phyloP scores from a whole-genome alignment of 192 early-diverging fungal genomes.

The Coemansia sp. region DNA sequence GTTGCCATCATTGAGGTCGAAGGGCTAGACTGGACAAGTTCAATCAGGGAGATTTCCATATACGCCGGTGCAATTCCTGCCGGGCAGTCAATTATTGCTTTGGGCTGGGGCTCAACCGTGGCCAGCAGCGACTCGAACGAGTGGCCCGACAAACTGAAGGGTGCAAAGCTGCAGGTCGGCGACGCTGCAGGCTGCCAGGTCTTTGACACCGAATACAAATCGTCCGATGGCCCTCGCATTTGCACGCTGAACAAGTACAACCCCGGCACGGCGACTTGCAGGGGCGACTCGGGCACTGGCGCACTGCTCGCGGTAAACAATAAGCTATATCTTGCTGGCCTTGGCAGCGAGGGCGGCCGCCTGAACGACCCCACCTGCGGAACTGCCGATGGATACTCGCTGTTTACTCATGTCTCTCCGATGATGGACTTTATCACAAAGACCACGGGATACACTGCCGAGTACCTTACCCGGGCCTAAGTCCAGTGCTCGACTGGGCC shows the following conservation, averaged over 20 bases:
- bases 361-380: constrained; percentile 4
- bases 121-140: background rate
- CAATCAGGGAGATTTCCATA: background rate
- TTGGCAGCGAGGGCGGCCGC: constrained; percentile 4
- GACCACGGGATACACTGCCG: background rate
- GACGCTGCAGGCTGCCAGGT: background rate
- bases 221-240: constrained; percentile 1
- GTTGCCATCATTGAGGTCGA: constrained; percentile 12
- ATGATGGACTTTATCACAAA: background rate
- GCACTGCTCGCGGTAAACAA: background rate
- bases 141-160: background rate
- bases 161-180: constrained; percentile 1
- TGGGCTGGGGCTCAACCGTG: constrained; percentile 11
- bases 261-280: background rate
- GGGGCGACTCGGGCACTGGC: constrained; percentile 14
- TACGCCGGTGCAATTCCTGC: background rate
- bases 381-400: constrained; percentile 1
- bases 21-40: background rate
- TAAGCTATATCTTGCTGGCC: constrained; percentile 4
- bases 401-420: constrained; percentile 19
- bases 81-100: constrained; percentile 5
- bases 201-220: constrained; percentile 1
- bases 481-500: no score
- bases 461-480: background rate
- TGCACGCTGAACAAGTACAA: constrained; percentile 6